phyloP scores from a whole-genome alignment of 768 basidiomycete species.

The Psilocybe subaeruginosa region DNA sequence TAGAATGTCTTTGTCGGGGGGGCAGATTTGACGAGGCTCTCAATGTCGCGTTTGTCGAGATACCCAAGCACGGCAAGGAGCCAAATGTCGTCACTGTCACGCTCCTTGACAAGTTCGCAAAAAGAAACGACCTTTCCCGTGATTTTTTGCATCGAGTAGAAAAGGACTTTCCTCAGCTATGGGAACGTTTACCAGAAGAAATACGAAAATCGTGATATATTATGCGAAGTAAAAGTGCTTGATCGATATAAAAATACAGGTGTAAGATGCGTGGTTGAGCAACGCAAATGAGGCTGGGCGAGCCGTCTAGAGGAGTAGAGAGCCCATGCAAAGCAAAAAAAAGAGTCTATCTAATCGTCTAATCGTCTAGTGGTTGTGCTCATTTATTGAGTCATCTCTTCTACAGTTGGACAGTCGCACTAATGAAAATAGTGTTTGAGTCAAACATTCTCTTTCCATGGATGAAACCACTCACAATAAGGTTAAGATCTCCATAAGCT shows the following conservation, averaged over 20 bases:
- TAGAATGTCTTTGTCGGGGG: constrained; percentile 85
- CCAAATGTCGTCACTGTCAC: constrained; percentile 53
- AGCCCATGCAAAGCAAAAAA: constrained; percentile 33
- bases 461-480: constrained; percentile 62
- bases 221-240: constrained; percentile 2
- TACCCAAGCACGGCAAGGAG: constrained; percentile 51
- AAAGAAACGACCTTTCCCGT: constrained; percentile 19
- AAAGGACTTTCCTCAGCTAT: constrained; percentile 41
- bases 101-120: constrained; percentile 60
- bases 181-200: constrained; percentile 24
- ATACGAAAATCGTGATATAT: constrained; percentile 23
- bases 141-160: constrained; percentile 51
- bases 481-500: constrained; percentile 94
- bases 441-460: not conserved
- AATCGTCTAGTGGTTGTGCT: constrained; percentile 5
- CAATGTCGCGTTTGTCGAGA: constrained; percentile 63
- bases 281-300: constrained; percentile 47
- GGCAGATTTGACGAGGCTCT: constrained; percentile 69
- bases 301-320: constrained; percentile 57
- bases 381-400: constrained; percentile 58
- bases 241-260: constrained; percentile 26
- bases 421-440: constrained; percentile 29
- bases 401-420: constrained; percentile 89
- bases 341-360: constrained; percentile 16
- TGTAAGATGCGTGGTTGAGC: constrained; percentile 66